A percentile compares a stretch with the other conserved stretches of the same genome.
Evolutionary conservation across 1,139 yeast genomes (phyloP).

Genomic region (Yamadazyma atmosphaerica): DNA sequence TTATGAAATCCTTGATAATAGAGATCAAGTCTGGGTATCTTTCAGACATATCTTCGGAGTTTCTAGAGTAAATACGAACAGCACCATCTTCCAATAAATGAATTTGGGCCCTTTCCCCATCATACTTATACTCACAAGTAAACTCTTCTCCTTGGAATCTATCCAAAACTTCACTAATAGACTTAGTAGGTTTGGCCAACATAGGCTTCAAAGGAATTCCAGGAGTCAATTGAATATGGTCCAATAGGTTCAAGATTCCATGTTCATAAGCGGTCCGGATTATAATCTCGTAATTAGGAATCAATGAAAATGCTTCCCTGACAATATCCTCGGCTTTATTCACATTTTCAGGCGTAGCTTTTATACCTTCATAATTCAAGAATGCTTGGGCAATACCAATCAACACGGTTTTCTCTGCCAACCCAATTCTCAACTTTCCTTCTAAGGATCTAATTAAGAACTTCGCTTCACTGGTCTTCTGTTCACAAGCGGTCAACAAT

Average conservation of each 20-base stretch:
- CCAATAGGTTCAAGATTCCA: constrained; percentile 66
- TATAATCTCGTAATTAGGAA: constrained; percentile 87
- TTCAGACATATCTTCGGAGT: constrained; percentile 96
- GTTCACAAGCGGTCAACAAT: constrained; percentile 83
- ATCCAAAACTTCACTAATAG: constrained; percentile 86
- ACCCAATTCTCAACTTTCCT: constrained; percentile 88
- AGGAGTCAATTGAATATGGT: constrained; percentile 76
- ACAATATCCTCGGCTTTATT: constrained; percentile 72
- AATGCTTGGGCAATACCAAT: constrained; percentile 84
- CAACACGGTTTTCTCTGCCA: constrained; percentile 90
- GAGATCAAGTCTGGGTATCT: constrained; percentile 88
- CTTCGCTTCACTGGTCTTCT: constrained; percentile 75
- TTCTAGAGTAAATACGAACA: constrained; percentile 82
- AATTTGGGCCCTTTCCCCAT: constrained; percentile 97
- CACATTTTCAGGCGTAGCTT: constrained; percentile 39
- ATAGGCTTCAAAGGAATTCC: constrained; percentile 96
- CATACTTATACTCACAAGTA: constrained; percentile 95
- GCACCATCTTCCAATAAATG: constrained; percentile 70
- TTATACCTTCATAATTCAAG: constrained; percentile 52
- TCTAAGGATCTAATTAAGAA: constrained; percentile 86
- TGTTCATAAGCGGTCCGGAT: constrained; percentile 63
- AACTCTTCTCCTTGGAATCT: constrained; percentile 82
- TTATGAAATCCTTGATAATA: constrained; percentile 62
- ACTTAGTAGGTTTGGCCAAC: constrained; percentile 97
- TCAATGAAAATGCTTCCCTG: constrained; percentile 82